Evolutionary conservation across 1,284 basidiomycete species (phyloP).

Genomic region (Hypsizygus ulmarius): DNA sequence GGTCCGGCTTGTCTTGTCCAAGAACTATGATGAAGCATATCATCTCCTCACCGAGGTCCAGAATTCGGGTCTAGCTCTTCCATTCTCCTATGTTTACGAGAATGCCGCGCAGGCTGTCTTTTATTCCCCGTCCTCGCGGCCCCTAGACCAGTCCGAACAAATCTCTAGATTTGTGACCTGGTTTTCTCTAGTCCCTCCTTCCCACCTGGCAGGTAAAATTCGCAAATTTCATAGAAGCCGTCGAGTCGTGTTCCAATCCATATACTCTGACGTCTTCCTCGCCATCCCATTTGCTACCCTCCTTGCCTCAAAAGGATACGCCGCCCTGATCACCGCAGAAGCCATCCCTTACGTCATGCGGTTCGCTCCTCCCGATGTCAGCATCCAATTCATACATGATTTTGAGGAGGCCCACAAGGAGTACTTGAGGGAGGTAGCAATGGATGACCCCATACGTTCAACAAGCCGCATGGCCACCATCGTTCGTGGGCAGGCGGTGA

Average conservation of each 20-base stretch:
- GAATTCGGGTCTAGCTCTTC: slow-evolving; percentile 27
- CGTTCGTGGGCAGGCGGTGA: slow-evolving; percentile 24
- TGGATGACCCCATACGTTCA: background rate
- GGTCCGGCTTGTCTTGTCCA: slow-evolving; percentile 19
- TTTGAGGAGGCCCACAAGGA: slow-evolving; percentile 23
- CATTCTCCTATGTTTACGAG: slow-evolving; percentile 27
- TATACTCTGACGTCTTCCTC: slow-evolving; percentile 25
- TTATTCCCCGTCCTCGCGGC: slow-evolving; percentile 11
- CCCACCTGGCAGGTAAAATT: slow-evolving; percentile 1
- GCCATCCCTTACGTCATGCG: slow-evolving; percentile 30
- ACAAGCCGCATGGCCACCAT: slow-evolving; percentile 10
- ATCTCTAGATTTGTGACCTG: slow-evolving; percentile 26
- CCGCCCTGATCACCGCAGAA: slow-evolving; percentile 16
- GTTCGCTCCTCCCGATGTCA: slow-evolving; percentile 26
- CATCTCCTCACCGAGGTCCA: slow-evolving; percentile 31
- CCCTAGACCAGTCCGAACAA: slow-evolving; percentile 11
- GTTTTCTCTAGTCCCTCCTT: slow-evolving; percentile 23
- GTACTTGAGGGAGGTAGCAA: slow-evolving; percentile 15
- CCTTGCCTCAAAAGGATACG: slow-evolving; percentile 35
- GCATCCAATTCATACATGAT: slow-evolving; percentile 29
- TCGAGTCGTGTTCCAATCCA: slow-evolving; percentile 24
- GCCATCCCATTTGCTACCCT: slow-evolving; percentile 29
- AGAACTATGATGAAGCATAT: slow-evolving; percentile 30
- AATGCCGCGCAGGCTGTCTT: slow-evolving; percentile 25
- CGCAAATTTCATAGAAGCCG: slow-evolving; percentile 19